Percentiles rank a stretch among this genome's conserved stretches.
Evolutionary conservation across 306 rosid genomes (phyloP).

Genomic region (Lotus japonicus): DNA sequence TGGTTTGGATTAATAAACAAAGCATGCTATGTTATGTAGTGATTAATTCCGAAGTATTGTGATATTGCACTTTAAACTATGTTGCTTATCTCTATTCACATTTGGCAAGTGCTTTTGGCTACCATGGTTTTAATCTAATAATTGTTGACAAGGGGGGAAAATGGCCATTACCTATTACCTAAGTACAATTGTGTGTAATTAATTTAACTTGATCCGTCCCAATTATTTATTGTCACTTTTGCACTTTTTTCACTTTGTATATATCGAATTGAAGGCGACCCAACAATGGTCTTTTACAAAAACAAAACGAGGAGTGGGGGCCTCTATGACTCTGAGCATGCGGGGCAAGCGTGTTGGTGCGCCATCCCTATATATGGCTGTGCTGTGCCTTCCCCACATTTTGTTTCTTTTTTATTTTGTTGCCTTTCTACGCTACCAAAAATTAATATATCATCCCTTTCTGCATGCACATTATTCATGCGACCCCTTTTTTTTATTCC

Average conservation of each 20-base stretch:
- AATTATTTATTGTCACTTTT: background rate
- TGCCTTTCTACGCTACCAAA: constrained; percentile 46
- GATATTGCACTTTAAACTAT: too few species aligned
- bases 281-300: background rate
- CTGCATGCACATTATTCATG: background rate
- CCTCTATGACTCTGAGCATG: background rate
- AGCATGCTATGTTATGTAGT: too few species aligned
- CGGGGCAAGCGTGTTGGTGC: constrained; percentile 42
- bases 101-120: too few species aligned
- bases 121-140: too few species aligned
- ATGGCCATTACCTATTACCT: too few species aligned
- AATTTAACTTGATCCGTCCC: background rate
- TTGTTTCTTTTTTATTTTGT: constrained; percentile 23
- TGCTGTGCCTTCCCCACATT: background rate
- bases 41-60: too few species aligned
- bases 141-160: too few species aligned
- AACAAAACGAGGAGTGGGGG: background rate
- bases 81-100: too few species aligned
- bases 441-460: background rate
- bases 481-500: background rate
- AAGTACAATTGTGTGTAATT: too few species aligned
- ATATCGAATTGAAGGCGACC: background rate
- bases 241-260: background rate
- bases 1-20: too few species aligned
- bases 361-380: constrained; percentile 9